Percentiles rank a stretch among this genome's conserved stretches.
phyloP scores from a whole-genome alignment of 225 moss, liverwort and hornwort species.

The Pseudisothecium myosuroides region DNA sequence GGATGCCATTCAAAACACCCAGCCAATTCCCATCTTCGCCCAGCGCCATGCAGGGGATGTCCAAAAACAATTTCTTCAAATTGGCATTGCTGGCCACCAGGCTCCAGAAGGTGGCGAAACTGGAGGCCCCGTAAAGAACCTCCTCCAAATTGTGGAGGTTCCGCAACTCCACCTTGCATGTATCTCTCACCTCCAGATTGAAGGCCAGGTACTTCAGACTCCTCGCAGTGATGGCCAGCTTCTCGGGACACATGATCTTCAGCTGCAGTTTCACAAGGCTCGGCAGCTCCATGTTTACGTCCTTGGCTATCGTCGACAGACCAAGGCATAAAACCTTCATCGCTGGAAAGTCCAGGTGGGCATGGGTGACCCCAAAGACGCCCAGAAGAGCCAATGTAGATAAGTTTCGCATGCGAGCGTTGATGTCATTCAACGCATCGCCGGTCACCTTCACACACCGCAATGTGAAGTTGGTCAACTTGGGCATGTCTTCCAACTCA shows the following conservation, averaged over 20 bases:
- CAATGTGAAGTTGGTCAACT: conserved; percentile 26
- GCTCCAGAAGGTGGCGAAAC: conserved; percentile 16
- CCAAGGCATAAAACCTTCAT: conserved; percentile 37
- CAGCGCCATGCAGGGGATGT: conserved; percentile 69
- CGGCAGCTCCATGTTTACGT: conserved; percentile 20
- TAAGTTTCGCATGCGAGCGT: conserved; percentile 18
- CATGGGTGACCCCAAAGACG: conserved; percentile 26
- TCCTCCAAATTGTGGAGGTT: conserved; percentile 17
- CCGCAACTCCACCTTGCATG: conserved; percentile 1
- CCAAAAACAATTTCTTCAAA: conserved; percentile 44
- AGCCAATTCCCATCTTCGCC: conserved; percentile 55
- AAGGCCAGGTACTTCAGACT: conserved; percentile 32
- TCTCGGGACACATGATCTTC: conserved; percentile 40
- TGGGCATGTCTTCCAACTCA: conserved; percentile 25
- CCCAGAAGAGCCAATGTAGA: conserved; percentile 24
- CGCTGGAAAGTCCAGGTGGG: background rate
- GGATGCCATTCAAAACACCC: conserved; percentile 19
- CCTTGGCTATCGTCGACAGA: conserved; percentile 30
- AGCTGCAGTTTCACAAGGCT: conserved; percentile 40
- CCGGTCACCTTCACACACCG: conserved; percentile 35
- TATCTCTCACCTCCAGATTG: conserved; percentile 29
- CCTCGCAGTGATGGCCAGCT: background rate
- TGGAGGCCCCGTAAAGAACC: conserved; percentile 31
- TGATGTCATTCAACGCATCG: conserved; percentile 14
- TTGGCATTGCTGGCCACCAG: background rate